These are phyloP conservation scores for Xylaria polymorpha DNA, from an alignment of 2,329 filamentous ascomycete genomes.

Conservation along the genomic window DNA sequence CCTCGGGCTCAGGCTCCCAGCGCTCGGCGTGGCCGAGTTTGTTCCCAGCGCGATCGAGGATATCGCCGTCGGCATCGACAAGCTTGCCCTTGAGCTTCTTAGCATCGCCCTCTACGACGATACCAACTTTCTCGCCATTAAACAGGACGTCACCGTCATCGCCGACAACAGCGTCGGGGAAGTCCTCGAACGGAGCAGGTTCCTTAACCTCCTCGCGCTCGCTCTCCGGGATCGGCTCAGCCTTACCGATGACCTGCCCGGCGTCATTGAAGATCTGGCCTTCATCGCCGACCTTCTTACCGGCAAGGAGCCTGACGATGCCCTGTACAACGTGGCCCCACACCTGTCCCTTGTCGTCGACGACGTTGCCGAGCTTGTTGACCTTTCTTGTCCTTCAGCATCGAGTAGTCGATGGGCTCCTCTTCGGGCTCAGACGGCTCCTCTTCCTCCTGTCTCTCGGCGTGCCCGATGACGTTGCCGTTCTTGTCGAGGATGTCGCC, in stretches of 20 bases:
- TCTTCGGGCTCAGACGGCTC: slow-evolving; percentile 50
- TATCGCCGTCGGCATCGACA: slow-evolving; percentile 76
- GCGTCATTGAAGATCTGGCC: slow-evolving; percentile 78
- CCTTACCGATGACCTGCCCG: slow-evolving; percentile 74
- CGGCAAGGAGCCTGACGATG: slow-evolving; percentile 70
- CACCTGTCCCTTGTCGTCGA: slow-evolving; percentile 63
- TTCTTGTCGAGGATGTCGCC: slow-evolving; percentile 54
- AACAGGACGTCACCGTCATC: slow-evolving; percentile 64
- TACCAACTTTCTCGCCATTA: slow-evolving; percentile 67
- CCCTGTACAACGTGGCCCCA: slow-evolving; percentile 74
- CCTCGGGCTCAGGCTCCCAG: slow-evolving; percentile 66
- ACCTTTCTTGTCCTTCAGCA: slow-evolving; percentile 66
- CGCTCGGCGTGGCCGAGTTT: slow-evolving; percentile 74
- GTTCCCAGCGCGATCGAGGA: slow-evolving; percentile 75
- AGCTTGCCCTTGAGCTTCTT: slow-evolving; percentile 72
- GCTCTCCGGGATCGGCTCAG: slow-evolving; percentile 69
- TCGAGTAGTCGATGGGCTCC: slow-evolving; percentile 58
- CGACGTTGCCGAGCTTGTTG: slow-evolving; percentile 69
- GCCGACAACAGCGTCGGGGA: slow-evolving; percentile 65
- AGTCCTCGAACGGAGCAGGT: slow-evolving; percentile 67
- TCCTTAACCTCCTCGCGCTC: slow-evolving; percentile 63
- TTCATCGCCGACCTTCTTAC: slow-evolving; percentile 72
- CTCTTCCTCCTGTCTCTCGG: slow-evolving; percentile 51
- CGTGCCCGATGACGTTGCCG: slow-evolving; percentile 52
- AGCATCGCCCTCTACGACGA: slow-evolving; percentile 71